These are phyloP conservation scores for Fraxinus quadrangulata DNA, from an alignment of 257 asterid genomes.

Conservation along the genomic window DNA sequence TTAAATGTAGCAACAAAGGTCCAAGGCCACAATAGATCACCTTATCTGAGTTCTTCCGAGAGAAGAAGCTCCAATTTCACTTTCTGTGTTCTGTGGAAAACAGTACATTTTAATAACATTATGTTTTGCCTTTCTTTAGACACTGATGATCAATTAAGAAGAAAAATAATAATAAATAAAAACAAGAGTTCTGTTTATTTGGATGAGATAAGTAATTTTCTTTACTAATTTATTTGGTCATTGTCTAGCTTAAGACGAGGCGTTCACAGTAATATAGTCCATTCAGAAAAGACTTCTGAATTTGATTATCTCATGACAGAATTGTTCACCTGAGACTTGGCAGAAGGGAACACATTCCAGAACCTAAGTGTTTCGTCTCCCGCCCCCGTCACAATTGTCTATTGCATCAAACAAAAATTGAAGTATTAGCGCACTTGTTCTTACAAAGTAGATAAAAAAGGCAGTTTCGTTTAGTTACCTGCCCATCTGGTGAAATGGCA, in stretches of 20 bases:
- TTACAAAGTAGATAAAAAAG: too few relatives aligned
- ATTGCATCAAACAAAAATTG: not conserved
- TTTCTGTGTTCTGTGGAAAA: constrained; percentile 69
- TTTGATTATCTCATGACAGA: not conserved
- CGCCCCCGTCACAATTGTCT: constrained; percentile 98
- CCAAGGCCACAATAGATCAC: not conserved
- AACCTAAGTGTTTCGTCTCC: constrained; percentile 97
- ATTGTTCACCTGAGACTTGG: constrained; percentile 75
- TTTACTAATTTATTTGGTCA: not conserved
- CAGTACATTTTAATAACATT: not conserved
- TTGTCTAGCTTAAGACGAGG: not conserved
- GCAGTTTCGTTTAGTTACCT: constrained; percentile 40
- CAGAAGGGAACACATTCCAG: constrained; percentile 95
- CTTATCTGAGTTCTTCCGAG: constrained; percentile 89
- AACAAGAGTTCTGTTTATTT: not conserved
- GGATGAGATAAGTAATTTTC: not conserved
- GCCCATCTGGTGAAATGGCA: constrained; percentile 98
- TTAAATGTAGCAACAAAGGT: not conserved
- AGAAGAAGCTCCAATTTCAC: constrained; percentile 88
- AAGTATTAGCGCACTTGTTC: not conserved
- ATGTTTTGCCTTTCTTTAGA: too few relatives aligned
- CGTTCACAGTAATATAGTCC: not conserved
- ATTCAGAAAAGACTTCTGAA: too few relatives aligned
- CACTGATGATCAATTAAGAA: not conserved
- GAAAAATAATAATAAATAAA: too few relatives aligned